These are phyloP conservation scores for Xylaria sp. DNA, from an alignment of 2,329 filamentous ascomycete species.

Conservation along the genomic window DNA sequence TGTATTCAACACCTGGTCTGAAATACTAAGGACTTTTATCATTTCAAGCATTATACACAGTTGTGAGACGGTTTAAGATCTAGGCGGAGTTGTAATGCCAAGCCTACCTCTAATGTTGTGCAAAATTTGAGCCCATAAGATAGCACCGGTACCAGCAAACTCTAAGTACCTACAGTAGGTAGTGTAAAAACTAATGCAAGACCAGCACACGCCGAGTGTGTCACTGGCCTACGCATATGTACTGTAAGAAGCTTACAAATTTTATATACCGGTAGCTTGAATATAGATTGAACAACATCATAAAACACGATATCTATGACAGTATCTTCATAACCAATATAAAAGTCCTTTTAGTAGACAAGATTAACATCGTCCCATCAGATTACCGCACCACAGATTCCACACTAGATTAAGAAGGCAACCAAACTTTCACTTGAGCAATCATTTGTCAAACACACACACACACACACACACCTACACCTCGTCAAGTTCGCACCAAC, in stretches of 20 bases:
- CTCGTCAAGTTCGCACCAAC: too few relatives aligned
- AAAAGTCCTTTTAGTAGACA: not conserved
- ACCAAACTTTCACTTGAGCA: not conserved
- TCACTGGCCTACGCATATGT: constrained; percentile 34
- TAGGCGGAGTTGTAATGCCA: not conserved
- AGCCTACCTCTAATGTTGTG: not conserved
- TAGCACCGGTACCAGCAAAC: not conserved
- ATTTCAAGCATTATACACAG: not conserved
- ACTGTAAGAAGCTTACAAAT: constrained; percentile 24
- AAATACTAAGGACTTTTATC: not conserved
- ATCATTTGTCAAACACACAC: too few relatives aligned
- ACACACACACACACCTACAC: too few relatives aligned
- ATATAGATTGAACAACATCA: not conserved
- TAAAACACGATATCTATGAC: not conserved
- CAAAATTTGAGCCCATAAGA: not conserved
- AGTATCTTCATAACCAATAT: constrained; percentile 7
- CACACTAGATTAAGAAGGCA: not conserved
- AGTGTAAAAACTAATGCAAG: constrained; percentile 5
- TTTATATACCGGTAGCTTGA: constrained; percentile 1
- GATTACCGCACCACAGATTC: not conserved
- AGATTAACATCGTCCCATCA: not conserved
- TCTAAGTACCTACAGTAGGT: too few relatives aligned
- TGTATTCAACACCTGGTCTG: not conserved
- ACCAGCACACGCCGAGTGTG: constrained; percentile 35
- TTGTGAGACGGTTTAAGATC: not conserved